phyloP scores from a whole-genome alignment of 192 early-diverging fungal genomes.

The Backusella psychrophila region DNA sequence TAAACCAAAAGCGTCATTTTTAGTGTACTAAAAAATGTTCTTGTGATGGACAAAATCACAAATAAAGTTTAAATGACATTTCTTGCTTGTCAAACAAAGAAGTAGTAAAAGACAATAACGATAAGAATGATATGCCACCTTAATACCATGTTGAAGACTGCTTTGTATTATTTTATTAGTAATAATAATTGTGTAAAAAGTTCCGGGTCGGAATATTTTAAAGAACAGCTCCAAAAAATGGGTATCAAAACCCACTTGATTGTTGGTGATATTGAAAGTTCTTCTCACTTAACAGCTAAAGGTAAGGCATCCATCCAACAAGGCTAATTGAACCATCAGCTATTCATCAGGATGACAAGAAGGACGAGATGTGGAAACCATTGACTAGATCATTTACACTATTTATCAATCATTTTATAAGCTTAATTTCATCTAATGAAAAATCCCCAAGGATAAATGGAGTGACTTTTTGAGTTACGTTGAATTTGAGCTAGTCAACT shows the following conservation, averaged over 20 bases:
- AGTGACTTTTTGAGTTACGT: not conserved
- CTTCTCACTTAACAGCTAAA: conserved; percentile 17
- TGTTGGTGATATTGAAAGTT: conserved; percentile 7
- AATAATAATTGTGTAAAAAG: not conserved
- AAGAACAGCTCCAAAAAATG: conserved; percentile 12
- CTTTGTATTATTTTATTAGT: not conserved
- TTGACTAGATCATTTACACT: not conserved
- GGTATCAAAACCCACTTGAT: not conserved
- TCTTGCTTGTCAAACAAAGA: not conserved
- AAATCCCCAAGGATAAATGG: not conserved
- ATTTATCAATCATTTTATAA: not conserved
- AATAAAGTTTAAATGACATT: too few relatives aligned
- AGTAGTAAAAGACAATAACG: not conserved
- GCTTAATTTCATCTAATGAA: not conserved
- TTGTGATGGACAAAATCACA: not conserved
- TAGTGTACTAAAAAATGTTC: not conserved
- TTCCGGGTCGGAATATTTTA: conserved; percentile 6
- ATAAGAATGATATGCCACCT: too few relatives aligned
- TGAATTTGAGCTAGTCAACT: not conserved
- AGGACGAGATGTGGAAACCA: not conserved
- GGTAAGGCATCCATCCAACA: conserved; percentile 25
- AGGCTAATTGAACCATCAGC: not conserved
- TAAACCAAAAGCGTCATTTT: not conserved
- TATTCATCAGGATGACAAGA: not conserved
- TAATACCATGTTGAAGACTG: not conserved